A percentile compares a stretch with the other conserved stretches of the same genome.
Evolutionary conservation across 306 rosid genomes (phyloP).

Genomic region (Dalbergia cochinchinensis): DNA sequence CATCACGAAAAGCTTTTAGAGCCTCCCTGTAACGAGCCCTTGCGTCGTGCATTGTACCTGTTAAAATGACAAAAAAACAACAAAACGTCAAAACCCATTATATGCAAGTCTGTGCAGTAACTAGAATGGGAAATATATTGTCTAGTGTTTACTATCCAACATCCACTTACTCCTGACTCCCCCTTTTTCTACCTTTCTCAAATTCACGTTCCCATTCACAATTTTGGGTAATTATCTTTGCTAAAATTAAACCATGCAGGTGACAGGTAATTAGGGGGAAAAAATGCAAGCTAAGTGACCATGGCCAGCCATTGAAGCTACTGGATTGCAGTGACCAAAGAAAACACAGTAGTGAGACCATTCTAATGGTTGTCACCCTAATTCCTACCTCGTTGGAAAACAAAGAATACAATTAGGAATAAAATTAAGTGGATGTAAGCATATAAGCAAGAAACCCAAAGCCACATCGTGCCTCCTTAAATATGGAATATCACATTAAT

Average conservation of each 20-base stretch:
- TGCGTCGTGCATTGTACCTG: conserved; percentile 75
- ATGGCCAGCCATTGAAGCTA: too few species aligned
- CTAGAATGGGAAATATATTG: conserved; percentile 1
- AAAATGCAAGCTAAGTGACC: conserved; percentile 7
- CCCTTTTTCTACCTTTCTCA: conserved; percentile 12
- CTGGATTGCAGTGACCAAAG: too few species aligned
- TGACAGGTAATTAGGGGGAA: too few species aligned
- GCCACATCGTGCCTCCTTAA: too few species aligned
- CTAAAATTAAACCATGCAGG: background rate
- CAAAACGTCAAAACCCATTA: background rate
- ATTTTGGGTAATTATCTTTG: background rate
- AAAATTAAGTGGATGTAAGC: too few species aligned
- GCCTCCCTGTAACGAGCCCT: conserved; percentile 79
- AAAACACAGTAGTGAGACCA: too few species aligned
- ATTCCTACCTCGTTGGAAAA: too few species aligned
- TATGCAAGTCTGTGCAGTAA: background rate
- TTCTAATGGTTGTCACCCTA: too few species aligned
- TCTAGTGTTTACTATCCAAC: background rate
- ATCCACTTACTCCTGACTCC: background rate
- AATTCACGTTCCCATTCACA: background rate
- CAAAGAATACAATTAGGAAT: too few species aligned
- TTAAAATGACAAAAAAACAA: conserved; percentile 22
- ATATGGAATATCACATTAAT: too few species aligned
- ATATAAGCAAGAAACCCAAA: too few species aligned
- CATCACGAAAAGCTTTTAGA: conserved; percentile 62